Percentiles rank a stretch among this genome's conserved stretches.
Evolutionary conservation across 129 eudicot species (phyloP).

Genomic region (Pulicaria dysenterica): DNA sequence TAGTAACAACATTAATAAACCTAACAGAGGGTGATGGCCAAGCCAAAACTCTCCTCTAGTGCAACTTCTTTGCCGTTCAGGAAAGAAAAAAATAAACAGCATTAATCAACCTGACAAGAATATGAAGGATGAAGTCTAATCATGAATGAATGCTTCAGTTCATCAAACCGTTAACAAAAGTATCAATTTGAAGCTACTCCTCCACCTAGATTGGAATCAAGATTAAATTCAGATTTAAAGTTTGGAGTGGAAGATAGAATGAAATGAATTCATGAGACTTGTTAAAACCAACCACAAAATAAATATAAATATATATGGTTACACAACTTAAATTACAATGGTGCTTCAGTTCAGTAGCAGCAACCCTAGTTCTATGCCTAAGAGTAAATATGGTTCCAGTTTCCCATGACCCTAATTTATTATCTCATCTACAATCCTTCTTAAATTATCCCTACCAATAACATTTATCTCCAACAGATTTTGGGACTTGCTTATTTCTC

Average conservation of each 20-base stretch:
- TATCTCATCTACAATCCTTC: slow-evolving; percentile 33
- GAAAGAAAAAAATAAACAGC: neutral
- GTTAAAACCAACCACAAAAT: slow-evolving; percentile 20
- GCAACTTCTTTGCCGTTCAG: neutral
- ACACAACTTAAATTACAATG: slow-evolving; percentile 27
- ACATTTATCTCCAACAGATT: slow-evolving; percentile 31
- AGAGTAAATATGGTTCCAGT: slow-evolving; percentile 22
- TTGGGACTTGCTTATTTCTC: slow-evolving; percentile 28
- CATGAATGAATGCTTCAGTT: slow-evolving; percentile 3
- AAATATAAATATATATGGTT: neutral
- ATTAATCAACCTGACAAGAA: neutral
- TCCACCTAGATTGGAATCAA: slow-evolving; percentile 23
- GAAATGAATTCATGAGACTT: slow-evolving; percentile 25
- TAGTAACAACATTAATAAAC: too few species aligned
- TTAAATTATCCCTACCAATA: slow-evolving; percentile 35
- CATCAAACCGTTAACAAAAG: neutral
- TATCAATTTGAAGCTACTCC: slow-evolving; percentile 19
- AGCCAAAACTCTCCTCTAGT: neutral
- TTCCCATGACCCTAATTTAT: slow-evolving; percentile 37
- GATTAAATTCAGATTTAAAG: slow-evolving; percentile 12
- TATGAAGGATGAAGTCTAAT: neutral
- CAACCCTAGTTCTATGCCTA: slow-evolving; percentile 12
- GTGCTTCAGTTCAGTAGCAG: neutral
- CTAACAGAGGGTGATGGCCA: too few species aligned
- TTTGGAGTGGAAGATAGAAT: slow-evolving; percentile 15